Base-by-base conservation (phyloP, 2,329 filamentous ascomycete species). In the Stachybotrys elegans region DNA sequence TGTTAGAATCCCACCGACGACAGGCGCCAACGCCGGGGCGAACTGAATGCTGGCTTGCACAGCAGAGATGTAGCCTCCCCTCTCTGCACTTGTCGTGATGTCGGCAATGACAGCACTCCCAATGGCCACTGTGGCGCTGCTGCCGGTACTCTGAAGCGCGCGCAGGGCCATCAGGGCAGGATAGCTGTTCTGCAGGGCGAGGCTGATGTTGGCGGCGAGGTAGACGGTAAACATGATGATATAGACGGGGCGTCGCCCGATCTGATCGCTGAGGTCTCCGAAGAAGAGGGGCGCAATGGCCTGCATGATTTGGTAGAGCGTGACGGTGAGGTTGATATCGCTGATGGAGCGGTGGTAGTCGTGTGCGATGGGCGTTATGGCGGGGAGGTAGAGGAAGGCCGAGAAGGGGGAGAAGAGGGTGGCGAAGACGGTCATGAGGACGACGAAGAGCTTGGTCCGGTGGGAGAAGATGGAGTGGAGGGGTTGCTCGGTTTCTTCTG, bases 41-140 rank as follows among this genome's bases (percentile, higher is more conserved):
- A 86, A 56, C 4, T 82, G 78, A 43, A 76, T 68, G 14, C 76
- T 81, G 4, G 71, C 72, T 23, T 73, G 76, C n/a, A 82, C 78
- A 47, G 82, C 75, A 41, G 79, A 85, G 68, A 91, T 83, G 56
- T 86, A 91, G 44, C 75, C 78, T 3, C 87, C 88, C 52, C 88
- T 71, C 59, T 92, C 84, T 0, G 78, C 73, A 37, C 76, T 81
- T 0, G 83, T 80, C 0, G 82, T 75, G 5, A 90, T 73, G 54
- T 93, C 88, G 1, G 84, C 82, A 13, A 91, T 77, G 2, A 89
- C 79, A 2, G 81, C 87, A 48, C 77, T 84, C 0, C 79, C 80
- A 1, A 93, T 69, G 0, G 86, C 83, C n/a, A 89, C 70, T 0
- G 84, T 85, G 0, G 81, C 81, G 52, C 79, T 83, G 57, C 78